Conservation (phyloP, 768 basidiomycete genomes). For the Mycena kentingensis region DNA sequence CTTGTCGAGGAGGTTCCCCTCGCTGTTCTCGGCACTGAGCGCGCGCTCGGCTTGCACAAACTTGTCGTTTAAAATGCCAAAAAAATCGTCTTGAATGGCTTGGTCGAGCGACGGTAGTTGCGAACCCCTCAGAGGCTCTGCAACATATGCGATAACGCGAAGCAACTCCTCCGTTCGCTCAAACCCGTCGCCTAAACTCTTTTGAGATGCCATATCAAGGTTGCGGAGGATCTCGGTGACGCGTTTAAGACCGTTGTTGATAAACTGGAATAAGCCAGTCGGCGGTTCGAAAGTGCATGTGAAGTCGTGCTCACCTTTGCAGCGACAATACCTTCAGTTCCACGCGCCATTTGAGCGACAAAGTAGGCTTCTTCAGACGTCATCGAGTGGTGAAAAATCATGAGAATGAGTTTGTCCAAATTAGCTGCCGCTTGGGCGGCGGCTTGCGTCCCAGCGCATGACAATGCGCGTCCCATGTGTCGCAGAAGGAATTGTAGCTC, state of each 20-base stretch:
- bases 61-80: conserved; percentile 49
- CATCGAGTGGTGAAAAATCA: conserved; percentile 72
- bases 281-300: background rate
- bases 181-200: conserved; percentile 42
- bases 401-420: conserved; percentile 65
- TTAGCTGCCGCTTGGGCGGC: conserved; percentile 56
- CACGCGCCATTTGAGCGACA: conserved; percentile 78
- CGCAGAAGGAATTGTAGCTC: conserved; percentile 76
- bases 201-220: conserved; percentile 30
- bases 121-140: conserved; percentile 58
- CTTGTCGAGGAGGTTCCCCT: conserved; percentile 21
- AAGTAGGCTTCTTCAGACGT: conserved; percentile 81
- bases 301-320: conserved; percentile 71
- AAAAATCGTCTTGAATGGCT: conserved; percentile 58
- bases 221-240: conserved; percentile 57
- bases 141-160: conserved; percentile 67
- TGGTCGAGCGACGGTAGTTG: conserved; percentile 53
- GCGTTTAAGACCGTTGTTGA: conserved; percentile 71
- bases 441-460: conserved; percentile 54
- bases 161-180: conserved; percentile 66
- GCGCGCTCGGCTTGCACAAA: conserved; percentile 43
- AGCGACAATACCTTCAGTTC: conserved; percentile 65
- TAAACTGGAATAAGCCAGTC: conserved; percentile 48
- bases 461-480: conserved; percentile 69
- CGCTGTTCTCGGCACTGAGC: conserved; percentile 29